Conservation (phyloP, 768 basidiomycete species). For the Mycena polygramma region DNA sequence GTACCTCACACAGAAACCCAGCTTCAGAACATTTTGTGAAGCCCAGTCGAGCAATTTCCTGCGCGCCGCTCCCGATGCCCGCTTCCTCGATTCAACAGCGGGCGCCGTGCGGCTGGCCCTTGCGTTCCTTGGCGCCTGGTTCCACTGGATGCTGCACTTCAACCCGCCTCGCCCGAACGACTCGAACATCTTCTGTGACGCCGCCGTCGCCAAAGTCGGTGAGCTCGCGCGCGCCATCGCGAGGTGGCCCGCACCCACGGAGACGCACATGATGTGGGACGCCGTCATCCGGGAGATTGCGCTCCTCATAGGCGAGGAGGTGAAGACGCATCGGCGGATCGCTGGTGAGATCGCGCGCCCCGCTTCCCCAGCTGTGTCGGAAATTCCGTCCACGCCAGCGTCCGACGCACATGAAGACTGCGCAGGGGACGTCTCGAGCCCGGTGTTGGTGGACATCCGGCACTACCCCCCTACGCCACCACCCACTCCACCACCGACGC, state of each 20-base stretch:
- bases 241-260: slow-evolving; percentile 33
- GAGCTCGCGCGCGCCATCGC: slow-evolving; percentile 49
- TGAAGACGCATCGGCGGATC: neutral
- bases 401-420: neutral
- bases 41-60: slow-evolving; percentile 76
- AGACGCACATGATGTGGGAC: slow-evolving; percentile 21
- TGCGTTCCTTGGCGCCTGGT: slow-evolving; percentile 78
- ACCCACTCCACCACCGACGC: slow-evolving; percentile 21
- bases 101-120: slow-evolving; percentile 78
- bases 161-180: slow-evolving; percentile 12
- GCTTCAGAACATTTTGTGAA: slow-evolving; percentile 79
- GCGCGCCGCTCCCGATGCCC: slow-evolving; percentile 64
- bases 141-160: slow-evolving; percentile 62
- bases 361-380: neutral
- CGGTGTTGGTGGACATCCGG: slow-evolving; percentile 13
- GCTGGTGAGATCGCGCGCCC: neutral
- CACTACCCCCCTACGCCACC: slow-evolving; percentile 32
- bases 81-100: slow-evolving; percentile 74
- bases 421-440: neutral
- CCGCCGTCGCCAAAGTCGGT: slow-evolving; percentile 50
- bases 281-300: slow-evolving; percentile 18
- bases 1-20: slow-evolving; percentile 68
- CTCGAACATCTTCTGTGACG: slow-evolving; percentile 45
- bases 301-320: slow-evolving; percentile 24
- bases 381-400: neutral